Evolutionary conservation across 805 yeast genomes (phyloP), one percentile per base, ranked within the genome.

Genomic region (Ogataea populi-albae): DNA sequence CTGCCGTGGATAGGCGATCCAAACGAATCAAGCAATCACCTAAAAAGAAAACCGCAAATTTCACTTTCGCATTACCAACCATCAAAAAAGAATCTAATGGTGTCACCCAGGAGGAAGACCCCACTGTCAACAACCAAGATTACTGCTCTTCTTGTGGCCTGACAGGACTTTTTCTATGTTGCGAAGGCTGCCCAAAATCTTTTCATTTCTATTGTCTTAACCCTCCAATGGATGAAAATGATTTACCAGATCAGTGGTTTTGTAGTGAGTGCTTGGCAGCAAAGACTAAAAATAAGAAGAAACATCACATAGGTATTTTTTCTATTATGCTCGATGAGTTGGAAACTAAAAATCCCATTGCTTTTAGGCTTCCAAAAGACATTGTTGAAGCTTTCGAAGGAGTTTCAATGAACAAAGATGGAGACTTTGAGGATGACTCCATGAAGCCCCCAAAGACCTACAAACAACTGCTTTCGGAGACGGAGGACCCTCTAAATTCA

Each of bases 61-160:
- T 40, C 20, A 45, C 43, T 26, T 40, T 37, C 25, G 45, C 41
- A 12, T 18, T 41, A 10, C 37, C 45, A 15, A 16, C 31, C 12
- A 23, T 29, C 12, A 26, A 31, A 29, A 35, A 30, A 36, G 45
- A 24, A 22, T 35, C 22, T 21, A 38, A 19, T 48, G 28, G 20
- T 37, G 11, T 37, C 12, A 25, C 26, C 24, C 38, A 42, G 3
- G 32, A 26, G 11, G 42, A 41, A 15, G 57, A 49, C 21, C 40
- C 46, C 9, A 43, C 52, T 5, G 38, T 46, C 23, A 45, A 62
- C 40, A 93, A 91, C 57, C 94, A 89, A 43, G 98, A 91, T 58
- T 89, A 73, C 57, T 91, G 98, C 54, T 68, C 85, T n/a, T 71
- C 93, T 0, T 91, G 98, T 64, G 89, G 94, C 2, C 86, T 87